Percentiles rank a stretch among this genome's conserved stretches.
These are phyloP conservation scores for Ceratobasidium papillatum DNA, from an alignment of 1,284 basidiomycete species.

Conservation along the genomic window DNA sequence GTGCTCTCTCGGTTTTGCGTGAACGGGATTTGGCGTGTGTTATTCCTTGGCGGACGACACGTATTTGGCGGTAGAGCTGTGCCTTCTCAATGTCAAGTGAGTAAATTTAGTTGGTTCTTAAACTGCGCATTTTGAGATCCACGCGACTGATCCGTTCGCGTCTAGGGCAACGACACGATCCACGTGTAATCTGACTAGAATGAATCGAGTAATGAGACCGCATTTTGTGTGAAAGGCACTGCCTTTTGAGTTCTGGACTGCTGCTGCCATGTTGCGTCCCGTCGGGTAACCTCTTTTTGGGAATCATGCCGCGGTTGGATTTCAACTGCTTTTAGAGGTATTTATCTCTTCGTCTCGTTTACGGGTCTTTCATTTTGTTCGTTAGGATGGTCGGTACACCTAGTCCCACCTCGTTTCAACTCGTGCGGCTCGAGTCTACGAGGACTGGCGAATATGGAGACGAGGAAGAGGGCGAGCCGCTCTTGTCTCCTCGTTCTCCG, in stretches of 20 bases:
- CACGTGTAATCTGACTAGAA: too few species aligned
- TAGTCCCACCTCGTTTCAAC: not conserved
- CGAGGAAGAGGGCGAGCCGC: not conserved
- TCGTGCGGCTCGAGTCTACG: not conserved
- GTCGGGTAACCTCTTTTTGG: too few species aligned
- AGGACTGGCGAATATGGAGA: not conserved
- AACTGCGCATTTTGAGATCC: not conserved
- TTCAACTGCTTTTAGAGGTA: not conserved
- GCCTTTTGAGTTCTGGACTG: too few species aligned
- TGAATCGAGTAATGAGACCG: too few species aligned
- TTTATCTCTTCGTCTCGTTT: not conserved
- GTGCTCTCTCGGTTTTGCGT: not conserved
- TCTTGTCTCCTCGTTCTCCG: not conserved
- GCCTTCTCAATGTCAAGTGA: not conserved
- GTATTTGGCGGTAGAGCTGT: not conserved
- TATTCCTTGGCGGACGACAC: not conserved
- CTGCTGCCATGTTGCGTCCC: too few species aligned
- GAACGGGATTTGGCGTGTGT: not conserved
- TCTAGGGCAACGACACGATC: not conserved
- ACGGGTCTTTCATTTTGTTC: not conserved
- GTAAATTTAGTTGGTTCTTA: not conserved
- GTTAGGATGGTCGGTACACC: not conserved
- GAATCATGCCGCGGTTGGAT: too few species aligned
- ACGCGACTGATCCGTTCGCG: not conserved
- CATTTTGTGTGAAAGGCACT: too few species aligned